Percentiles rank a stretch among this genome's conserved stretches.
Evolutionary conservation across 2,329 filamentous ascomycete species (phyloP).

Genomic region (Penicillium sp.): DNA sequence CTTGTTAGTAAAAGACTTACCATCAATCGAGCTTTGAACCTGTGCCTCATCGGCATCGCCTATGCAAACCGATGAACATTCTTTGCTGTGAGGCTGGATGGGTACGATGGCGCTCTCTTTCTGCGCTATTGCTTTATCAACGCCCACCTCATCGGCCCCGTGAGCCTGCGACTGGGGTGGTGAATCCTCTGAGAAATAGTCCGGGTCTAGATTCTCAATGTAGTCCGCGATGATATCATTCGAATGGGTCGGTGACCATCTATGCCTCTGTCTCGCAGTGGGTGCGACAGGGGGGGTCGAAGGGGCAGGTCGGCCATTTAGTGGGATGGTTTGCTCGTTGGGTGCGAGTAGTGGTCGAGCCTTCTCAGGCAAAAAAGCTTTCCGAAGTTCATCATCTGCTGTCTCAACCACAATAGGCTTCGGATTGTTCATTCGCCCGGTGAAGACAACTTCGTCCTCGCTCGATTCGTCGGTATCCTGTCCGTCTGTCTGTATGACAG

Average conservation of each 20-base stretch:
- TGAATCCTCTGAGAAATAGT: constrained; percentile 18
- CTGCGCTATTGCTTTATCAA: constrained; percentile 1
- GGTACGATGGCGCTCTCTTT: not conserved
- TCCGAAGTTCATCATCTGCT: constrained; percentile 11
- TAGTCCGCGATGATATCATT: constrained; percentile 38
- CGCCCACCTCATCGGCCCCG: constrained; percentile 7
- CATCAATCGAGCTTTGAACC: constrained; percentile 14
- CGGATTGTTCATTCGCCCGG: constrained; percentile 26
- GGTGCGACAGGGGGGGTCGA: not conserved
- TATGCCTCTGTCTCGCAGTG: constrained; percentile 5
- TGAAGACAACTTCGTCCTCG: constrained; percentile 54
- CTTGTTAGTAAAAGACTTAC: constrained; percentile 2
- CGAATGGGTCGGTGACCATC: constrained; percentile 45
- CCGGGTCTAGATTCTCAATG: constrained; percentile 36
- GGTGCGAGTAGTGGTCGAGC: not conserved
- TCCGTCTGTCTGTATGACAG: constrained; percentile 7
- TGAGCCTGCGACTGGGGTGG: constrained; percentile 2
- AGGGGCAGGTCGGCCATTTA: not conserved
- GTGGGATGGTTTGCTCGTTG: not conserved
- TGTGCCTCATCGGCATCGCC: constrained; percentile 4
- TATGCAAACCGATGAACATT: not conserved
- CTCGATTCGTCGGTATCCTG: constrained; percentile 54
- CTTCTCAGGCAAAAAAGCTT: not conserved
- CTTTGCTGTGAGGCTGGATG: not conserved
- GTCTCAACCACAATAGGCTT: constrained; percentile 14